Conservation (phyloP, 495 filamentous ascomycete genomes). For the Letharia lupina region DNA sequence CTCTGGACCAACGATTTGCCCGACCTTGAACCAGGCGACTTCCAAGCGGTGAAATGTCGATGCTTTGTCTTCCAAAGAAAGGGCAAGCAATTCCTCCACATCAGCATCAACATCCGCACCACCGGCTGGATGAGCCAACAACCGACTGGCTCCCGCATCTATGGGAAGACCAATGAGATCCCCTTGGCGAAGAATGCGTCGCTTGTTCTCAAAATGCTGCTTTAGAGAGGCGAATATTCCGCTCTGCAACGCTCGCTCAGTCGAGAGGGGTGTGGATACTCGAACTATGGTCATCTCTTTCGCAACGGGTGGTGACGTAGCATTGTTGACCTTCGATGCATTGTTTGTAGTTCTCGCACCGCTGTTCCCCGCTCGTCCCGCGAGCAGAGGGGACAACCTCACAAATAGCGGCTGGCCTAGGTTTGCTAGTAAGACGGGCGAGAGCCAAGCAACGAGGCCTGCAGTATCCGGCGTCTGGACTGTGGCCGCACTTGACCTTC, state of each 20-base stretch:
- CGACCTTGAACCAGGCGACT: constrained; percentile 85
- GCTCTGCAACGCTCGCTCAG: constrained; percentile 73
- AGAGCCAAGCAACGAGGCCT: constrained; percentile 62
- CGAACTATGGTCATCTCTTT: constrained; percentile 88
- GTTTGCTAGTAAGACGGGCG: constrained; percentile 79
- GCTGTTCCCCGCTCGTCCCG: neutral
- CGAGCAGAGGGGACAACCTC: constrained; percentile 50
- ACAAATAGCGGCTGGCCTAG: constrained; percentile 69
- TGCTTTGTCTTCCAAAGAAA: neutral
- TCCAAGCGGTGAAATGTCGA: constrained; percentile 29
- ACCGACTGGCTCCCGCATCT: constrained; percentile 41
- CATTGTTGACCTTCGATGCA: constrained; percentile 41
- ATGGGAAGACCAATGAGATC: constrained; percentile 82
- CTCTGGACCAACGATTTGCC: constrained; percentile 56
- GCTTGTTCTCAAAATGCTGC: constrained; percentile 69
- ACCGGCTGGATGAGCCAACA: constrained; percentile 16
- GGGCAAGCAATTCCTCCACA: constrained; percentile 20
- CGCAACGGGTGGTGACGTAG: constrained; percentile 70
- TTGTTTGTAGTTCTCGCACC: constrained; percentile 32
- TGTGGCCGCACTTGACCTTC: constrained; percentile 44
- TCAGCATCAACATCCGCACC: constrained; percentile 19
- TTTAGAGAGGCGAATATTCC: constrained; percentile 77
- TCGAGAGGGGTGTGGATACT: constrained; percentile 78
- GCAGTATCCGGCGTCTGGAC: constrained; percentile 24
- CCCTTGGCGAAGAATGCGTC: constrained; percentile 70